Conservation (phyloP, 441 rosid species). For the Pelargonium fulgidum region DNA sequence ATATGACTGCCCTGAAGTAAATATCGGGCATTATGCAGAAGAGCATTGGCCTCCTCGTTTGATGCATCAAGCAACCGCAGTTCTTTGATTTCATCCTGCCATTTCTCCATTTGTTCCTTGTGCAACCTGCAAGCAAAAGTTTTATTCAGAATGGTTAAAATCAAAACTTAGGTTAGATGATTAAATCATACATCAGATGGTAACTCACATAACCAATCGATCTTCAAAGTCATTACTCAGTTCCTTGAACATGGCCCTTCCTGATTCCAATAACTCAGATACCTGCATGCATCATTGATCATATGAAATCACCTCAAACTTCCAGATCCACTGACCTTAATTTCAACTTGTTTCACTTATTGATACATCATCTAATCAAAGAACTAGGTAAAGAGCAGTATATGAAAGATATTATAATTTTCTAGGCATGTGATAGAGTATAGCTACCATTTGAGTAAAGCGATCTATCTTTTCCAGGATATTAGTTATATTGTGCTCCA, state of each 20-base stretch:
- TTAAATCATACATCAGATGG: not conserved
- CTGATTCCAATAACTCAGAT: conserved; percentile 65
- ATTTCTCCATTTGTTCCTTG: conserved; percentile 71
- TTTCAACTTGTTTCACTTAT: not conserved
- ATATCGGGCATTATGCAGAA: conserved; percentile 52
- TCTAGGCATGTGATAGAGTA: not conserved
- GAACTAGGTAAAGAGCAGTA: not conserved
- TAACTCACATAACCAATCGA: conserved; percentile 50
- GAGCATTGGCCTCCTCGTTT: conserved; percentile 55
- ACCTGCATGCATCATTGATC: conserved; percentile 35
- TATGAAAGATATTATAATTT: not conserved
- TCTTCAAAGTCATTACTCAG: conserved; percentile 68
- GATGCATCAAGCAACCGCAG: conserved; percentile 59
- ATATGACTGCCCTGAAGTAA: conserved; percentile 49
- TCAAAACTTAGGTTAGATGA: not conserved
- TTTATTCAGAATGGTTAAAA: not conserved
- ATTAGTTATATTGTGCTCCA: conserved; percentile 49
- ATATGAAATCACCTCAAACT: not conserved
- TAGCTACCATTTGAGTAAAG: conserved; percentile 59
- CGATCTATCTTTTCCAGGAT: conserved; percentile 63
- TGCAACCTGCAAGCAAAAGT: conserved; percentile 48
- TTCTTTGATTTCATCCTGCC: conserved; percentile 86
- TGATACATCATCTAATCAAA: not conserved
- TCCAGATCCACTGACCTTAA: not conserved
- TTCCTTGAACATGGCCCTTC: conserved; percentile 66